phyloP scores from a whole-genome alignment of 495 filamentous ascomycete species.

The Cercophora sp. region DNA sequence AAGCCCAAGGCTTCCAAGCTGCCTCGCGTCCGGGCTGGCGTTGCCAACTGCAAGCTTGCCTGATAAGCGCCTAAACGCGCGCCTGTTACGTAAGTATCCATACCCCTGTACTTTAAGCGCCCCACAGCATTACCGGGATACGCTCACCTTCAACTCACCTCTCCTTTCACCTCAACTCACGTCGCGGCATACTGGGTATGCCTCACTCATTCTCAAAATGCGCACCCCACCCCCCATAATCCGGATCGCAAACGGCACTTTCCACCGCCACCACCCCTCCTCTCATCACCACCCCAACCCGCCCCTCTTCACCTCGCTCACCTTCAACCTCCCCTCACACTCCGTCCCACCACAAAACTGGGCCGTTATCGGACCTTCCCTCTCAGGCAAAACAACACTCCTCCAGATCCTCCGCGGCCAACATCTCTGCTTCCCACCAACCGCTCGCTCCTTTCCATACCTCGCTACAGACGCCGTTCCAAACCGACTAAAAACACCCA shows the following conservation, averaged over 20 bases:
- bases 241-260: constrained; percentile 68
- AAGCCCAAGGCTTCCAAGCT: constrained; percentile 41
- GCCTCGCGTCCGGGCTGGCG: constrained; percentile 44
- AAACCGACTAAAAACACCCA: constrained; percentile 48
- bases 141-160: no score
- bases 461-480: constrained; percentile 61
- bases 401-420: constrained; percentile 71
- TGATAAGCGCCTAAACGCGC: not conserved
- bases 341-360: constrained; percentile 55
- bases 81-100: constrained; percentile 8
- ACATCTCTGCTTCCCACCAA: constrained; percentile 67
- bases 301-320: constrained; percentile 64
- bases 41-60: not conserved
- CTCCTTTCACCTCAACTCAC: constrained; percentile 11
- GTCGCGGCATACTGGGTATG: not conserved
- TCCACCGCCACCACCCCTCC: constrained; percentile 71
- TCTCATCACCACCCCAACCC: constrained; percentile 42
- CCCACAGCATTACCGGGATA: not conserved
- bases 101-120: not conserved
- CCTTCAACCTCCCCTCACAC: constrained; percentile 58
- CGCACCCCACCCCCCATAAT: constrained; percentile 55
- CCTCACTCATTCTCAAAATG: constrained; percentile 35
- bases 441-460: constrained; percentile 70
- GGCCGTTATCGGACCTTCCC: constrained; percentile 71
- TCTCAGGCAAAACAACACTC: constrained; percentile 69